These are phyloP conservation scores for Ophiostoma perfectum DNA, from an alignment of 2,329 filamentous ascomycete species.

Conservation along the genomic window DNA sequence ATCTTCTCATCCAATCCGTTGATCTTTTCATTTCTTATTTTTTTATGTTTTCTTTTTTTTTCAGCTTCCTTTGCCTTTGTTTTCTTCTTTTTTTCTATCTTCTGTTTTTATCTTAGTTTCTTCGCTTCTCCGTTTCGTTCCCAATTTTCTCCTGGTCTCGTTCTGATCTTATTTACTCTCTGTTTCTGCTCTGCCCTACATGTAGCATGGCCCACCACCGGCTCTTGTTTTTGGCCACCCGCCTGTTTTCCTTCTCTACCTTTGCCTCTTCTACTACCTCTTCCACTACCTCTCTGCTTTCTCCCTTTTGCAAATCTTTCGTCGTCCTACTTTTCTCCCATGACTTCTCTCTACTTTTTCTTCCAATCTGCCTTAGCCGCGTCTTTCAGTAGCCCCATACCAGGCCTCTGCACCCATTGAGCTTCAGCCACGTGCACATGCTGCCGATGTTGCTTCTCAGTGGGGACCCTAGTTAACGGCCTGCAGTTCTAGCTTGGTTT, in stretches of 20 bases:
- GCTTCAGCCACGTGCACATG: conserved; percentile 33
- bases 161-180: no score
- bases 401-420: conserved; percentile 30
- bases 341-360: neutral
- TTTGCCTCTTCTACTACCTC: neutral
- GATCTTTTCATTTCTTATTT: neutral
- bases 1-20: neutral
- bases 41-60: neutral
- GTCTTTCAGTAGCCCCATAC: conserved; percentile 17
- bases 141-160: no score
- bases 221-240: neutral
- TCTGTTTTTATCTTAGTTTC: neutral
- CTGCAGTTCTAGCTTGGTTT: conserved; percentile 28
- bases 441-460: conserved; percentile 29
- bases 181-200: no score
- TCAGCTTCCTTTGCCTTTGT: neutral
- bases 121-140: neutral
- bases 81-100: neutral
- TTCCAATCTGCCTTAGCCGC: conserved; percentile 14
- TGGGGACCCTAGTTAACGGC: conserved; percentile 29
- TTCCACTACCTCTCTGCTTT: neutral
- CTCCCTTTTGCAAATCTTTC: neutral
- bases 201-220: no score
- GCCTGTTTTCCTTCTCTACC: neutral
- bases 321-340: neutral